Conservation (phyloP, 2,329 filamentous ascomycete genomes). For the Beauveria scarabaeidicola region DNA sequence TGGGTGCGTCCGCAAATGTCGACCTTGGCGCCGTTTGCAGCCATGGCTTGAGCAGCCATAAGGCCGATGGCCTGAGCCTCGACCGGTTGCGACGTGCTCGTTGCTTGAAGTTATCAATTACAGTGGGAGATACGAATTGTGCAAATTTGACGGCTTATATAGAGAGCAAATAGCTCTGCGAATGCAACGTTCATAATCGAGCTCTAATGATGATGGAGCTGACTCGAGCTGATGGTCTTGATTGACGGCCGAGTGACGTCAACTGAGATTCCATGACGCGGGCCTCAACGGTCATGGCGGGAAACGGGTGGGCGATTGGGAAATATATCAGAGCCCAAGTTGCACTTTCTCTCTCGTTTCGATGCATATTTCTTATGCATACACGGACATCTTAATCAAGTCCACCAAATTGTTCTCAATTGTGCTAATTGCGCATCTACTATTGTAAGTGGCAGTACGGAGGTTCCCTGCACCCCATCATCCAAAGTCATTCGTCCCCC, state of each 20-base stretch:
- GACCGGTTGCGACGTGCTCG: slow-evolving; percentile 23
- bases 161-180: not conserved
- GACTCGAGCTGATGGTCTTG: not conserved
- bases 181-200: not conserved
- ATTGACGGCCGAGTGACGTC: slow-evolving; percentile 1
- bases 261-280: slow-evolving; percentile 1
- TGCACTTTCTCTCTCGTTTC: no score
- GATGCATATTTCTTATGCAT: no score
- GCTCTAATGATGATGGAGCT: not conserved
- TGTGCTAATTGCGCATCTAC: no score
- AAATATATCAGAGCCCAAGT: no score
- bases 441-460: no score
- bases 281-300: no score
- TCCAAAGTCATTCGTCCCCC: not conserved
- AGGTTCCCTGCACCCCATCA: no score
- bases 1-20: slow-evolving; percentile 60
- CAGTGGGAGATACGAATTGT: no score
- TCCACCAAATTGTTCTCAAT: no score
- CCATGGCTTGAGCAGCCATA: slow-evolving; percentile 60
- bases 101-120: no score
- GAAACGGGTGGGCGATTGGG: no score
- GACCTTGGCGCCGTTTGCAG: slow-evolving; percentile 58
- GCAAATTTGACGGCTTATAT: not conserved
- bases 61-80: slow-evolving; percentile 56
- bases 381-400: no score